Base-by-base conservation (phyloP, 2,329 filamentous ascomycete species). In the Colletotrichum theobromicola region DNA sequence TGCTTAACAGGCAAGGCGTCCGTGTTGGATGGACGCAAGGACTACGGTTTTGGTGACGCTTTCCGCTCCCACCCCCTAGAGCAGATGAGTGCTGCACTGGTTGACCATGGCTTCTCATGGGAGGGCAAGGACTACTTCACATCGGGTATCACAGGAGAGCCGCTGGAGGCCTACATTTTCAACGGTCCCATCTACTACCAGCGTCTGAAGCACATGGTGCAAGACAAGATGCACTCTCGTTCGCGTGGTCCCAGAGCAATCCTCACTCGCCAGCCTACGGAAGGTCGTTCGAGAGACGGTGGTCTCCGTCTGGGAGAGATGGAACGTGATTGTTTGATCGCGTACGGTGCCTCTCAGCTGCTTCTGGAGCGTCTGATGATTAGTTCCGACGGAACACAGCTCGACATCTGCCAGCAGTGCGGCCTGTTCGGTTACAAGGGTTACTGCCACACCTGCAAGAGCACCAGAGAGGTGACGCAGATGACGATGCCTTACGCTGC, bases 111-210 rank as follows among this genome's bases (percentile, higher is more conserved):
- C 67, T 99, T 98, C 89, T 96, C 92, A 37, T 99, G 98, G 90
- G 95, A 96, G 71, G 97, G 97, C 79, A 99, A 99, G 82, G 97
- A 99, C 83, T 98, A 96, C 85, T 93, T 99, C 76, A 98, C 97
- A 0, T 96, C 93, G 1, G 97, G 97, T 42, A 96, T 98, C 82
- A 98, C 97, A 0, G 97, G 97, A 79, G 97, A 99, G 85, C 92
- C 94, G 0, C 89, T 98, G 7, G 95, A 98, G 77, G 96, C 96
- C 15, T 98, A 98, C 85, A 95, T 99, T 81, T 99, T 98, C 89
- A 98, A 98, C 83, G 97, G 97, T 0, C 97, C 97, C 13, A 99
- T 99, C 85, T 99, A 98, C 88, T 99, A 99, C 88, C 97, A 99
- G 88, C 98, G 98, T 78, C 91, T 99, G 77, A 99, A 99, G 90